phyloP scores from a whole-genome alignment of 495 filamentous ascomycete species.

The Lophiostoma macrostomum region DNA sequence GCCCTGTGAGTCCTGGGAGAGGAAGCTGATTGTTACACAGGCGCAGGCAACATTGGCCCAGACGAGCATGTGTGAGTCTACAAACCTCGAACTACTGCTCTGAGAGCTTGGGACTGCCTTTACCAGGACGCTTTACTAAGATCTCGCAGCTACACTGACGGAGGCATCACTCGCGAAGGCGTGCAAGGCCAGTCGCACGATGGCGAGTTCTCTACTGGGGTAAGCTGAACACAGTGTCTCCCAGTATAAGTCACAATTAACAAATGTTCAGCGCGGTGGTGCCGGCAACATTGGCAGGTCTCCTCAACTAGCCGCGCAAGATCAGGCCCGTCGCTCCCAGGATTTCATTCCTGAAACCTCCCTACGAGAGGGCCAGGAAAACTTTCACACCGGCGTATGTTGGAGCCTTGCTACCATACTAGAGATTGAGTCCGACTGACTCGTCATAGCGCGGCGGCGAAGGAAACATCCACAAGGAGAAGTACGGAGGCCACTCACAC shows the following conservation, averaged over 20 bases:
- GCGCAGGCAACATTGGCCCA: constrained; percentile 43
- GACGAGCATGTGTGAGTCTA: constrained; percentile 34
- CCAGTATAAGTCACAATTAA: constrained; percentile 3
- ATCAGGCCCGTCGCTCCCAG: constrained; percentile 9
- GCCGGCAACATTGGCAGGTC: constrained; percentile 38
- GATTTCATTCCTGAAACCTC: constrained; percentile 42
- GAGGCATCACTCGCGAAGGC: constrained; percentile 42
- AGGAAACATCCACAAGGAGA: constrained; percentile 42
- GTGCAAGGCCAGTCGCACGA: constrained; percentile 26
- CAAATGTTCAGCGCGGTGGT: constrained; percentile 35
- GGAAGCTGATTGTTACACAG: no score
- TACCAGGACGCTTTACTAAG: neutral
- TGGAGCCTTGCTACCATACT: neutral
- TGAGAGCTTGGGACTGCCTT: no score
- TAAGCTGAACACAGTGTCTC: constrained; percentile 6
- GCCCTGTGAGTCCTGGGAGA: neutral
- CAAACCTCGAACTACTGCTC: neutral
- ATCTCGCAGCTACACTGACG: constrained; percentile 36
- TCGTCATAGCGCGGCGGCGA: constrained; percentile 37
- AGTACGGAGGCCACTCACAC: constrained; percentile 41
- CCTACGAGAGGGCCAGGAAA: constrained; percentile 37
- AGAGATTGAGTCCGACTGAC: constrained; percentile 3
- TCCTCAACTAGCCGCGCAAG: constrained; percentile 11
- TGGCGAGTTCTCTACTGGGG: constrained; percentile 31
- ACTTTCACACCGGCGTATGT: constrained; percentile 44